These are phyloP conservation scores for Chlorella sp. DNA, from an alignment of 139 green algal genomes.

Conservation along the genomic window DNA sequence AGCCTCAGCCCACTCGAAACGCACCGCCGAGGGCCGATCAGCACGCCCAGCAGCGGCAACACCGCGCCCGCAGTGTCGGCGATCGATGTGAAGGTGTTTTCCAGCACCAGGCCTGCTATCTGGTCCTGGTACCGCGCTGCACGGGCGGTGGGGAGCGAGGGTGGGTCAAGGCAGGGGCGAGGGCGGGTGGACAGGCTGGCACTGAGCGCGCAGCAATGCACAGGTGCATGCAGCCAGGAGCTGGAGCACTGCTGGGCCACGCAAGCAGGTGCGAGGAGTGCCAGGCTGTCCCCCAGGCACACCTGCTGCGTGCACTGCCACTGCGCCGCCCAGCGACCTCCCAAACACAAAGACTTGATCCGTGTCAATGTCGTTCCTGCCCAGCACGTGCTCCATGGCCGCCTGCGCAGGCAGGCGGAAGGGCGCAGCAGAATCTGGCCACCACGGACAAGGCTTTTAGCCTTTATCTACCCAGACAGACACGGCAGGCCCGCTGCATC, in stretches of 20 bases:
- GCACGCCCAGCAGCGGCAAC: constrained; percentile 57
- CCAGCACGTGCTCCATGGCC: constrained; percentile 59
- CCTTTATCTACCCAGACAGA: background rate
- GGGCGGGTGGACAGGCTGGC: too few relatives aligned
- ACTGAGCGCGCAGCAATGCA: background rate
- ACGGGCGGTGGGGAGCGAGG: too few relatives aligned
- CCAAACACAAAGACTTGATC: constrained; percentile 74
- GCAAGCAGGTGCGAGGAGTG: background rate
- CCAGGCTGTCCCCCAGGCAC: background rate
- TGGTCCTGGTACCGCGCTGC: constrained; percentile 21
- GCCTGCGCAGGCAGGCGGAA: constrained; percentile 31
- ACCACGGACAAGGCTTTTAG: background rate
- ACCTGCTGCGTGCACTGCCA: constrained; percentile 60
- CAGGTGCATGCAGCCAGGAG: background rate
- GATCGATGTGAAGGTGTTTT: constrained; percentile 90
- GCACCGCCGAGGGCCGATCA: constrained; percentile 59
- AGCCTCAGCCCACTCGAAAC: too few relatives aligned
- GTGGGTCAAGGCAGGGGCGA: too few relatives aligned
- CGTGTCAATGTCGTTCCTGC: constrained; percentile 55
- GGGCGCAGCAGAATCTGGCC: background rate
- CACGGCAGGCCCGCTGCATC: background rate
- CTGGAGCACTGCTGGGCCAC: background rate
- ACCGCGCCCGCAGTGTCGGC: constrained; percentile 62
- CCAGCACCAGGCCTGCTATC: constrained; percentile 69
- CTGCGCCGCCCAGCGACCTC: constrained; percentile 81